Evolutionary conservation across 2,329 filamentous ascomycete species (phyloP).

Genomic region (Microsporum ferrugineum): DNA sequence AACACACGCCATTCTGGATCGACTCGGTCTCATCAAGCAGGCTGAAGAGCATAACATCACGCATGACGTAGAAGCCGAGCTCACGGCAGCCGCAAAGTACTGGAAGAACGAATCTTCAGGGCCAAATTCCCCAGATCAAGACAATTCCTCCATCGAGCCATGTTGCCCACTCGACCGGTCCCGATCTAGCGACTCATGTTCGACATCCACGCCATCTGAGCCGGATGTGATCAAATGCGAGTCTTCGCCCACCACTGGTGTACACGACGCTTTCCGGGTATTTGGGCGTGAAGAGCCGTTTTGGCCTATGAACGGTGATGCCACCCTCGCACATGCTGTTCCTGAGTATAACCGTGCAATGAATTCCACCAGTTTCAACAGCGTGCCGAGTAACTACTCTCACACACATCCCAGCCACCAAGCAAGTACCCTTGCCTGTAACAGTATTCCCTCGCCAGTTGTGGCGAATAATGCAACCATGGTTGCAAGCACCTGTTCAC

Average conservation of each 20-base stretch:
- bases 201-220: slow-evolving; percentile 6
- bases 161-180: slow-evolving; percentile 8
- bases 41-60: slow-evolving; percentile 27
- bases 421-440: background rate
- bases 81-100: slow-evolving; percentile 27
- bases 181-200: slow-evolving; percentile 6
- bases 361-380: background rate
- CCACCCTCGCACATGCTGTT: background rate
- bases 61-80: slow-evolving; percentile 26
- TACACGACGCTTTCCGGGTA: slow-evolving; percentile 7
- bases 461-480: background rate
- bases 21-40: slow-evolving; percentile 34
- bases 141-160: slow-evolving; percentile 28
- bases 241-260: background rate
- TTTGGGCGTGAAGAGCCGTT: slow-evolving; percentile 6
- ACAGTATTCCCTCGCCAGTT: background rate
- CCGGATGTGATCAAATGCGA: background rate
- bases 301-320: slow-evolving; percentile 6
- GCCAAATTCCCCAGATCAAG: slow-evolving; percentile 27
- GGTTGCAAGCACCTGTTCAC: background rate
- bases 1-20: slow-evolving; percentile 34
- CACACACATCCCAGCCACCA: background rate
- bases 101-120: slow-evolving; percentile 26
- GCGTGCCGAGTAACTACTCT: background rate
- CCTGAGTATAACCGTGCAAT: slow-evolving; percentile 6